Evolutionary conservation across 495 filamentous ascomycete genomes (phyloP).

Genomic region (Oleoguttula mirabilis): DNA sequence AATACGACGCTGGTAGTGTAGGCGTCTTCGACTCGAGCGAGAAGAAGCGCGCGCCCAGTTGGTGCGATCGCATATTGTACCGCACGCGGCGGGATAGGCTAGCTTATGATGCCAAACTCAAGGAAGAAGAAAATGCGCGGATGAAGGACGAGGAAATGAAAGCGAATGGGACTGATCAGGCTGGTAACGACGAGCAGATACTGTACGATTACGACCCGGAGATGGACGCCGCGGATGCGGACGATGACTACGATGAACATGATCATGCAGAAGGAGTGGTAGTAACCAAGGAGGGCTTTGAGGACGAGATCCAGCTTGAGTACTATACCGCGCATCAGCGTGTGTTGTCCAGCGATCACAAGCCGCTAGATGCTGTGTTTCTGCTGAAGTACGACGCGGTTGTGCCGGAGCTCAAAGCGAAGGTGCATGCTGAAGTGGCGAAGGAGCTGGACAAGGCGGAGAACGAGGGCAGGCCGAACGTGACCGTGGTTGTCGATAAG

Average conservation of each 20-base stretch:
- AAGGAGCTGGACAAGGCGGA: slow-evolving; percentile 81
- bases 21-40: slow-evolving; percentile 89
- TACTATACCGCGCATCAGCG: slow-evolving; percentile 80
- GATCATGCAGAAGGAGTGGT: slow-evolving; percentile 45
- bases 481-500: slow-evolving; percentile 74
- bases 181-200: slow-evolving; percentile 61
- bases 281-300: slow-evolving; percentile 42
- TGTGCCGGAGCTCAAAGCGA: slow-evolving; percentile 66
- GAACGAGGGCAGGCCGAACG: slow-evolving; percentile 74
- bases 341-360: slow-evolving; percentile 88
- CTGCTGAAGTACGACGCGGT: slow-evolving; percentile 73
- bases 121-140: slow-evolving; percentile 52
- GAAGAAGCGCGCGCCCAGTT: slow-evolving; percentile 82
- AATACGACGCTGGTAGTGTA: slow-evolving; percentile 93
- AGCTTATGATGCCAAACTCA: slow-evolving; percentile 53
- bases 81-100: slow-evolving; percentile 59
- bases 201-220: slow-evolving; percentile 87
- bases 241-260: slow-evolving; percentile 48
- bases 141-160: slow-evolving; percentile 78
- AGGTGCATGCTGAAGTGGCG: slow-evolving; percentile 75
- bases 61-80: slow-evolving; percentile 95
- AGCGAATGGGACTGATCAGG: slow-evolving; percentile 60
- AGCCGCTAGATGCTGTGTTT: slow-evolving; percentile 74
- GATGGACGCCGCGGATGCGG: slow-evolving; percentile 42
- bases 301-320: slow-evolving; percentile 55